Evolutionary conservation across 139 green algal species (phyloP).

Genomic region (Limnomonas spitsbergensis): DNA sequence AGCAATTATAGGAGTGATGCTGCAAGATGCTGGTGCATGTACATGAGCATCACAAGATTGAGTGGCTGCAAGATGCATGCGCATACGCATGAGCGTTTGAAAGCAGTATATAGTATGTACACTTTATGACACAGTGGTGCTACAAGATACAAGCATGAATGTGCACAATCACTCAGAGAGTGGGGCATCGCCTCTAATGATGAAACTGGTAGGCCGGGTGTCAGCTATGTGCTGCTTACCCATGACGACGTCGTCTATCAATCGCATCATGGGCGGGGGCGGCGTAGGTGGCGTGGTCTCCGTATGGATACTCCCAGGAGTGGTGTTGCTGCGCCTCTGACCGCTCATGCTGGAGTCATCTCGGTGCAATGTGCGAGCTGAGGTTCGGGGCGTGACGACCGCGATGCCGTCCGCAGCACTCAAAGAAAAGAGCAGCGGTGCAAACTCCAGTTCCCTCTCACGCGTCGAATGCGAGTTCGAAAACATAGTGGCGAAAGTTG

Average conservation of each 20-base stretch:
- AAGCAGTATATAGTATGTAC: too few species aligned
- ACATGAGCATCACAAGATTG: too few species aligned
- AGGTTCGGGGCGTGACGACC: slow-evolving; percentile 22
- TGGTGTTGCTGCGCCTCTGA: slow-evolving; percentile 24
- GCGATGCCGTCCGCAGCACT: slow-evolving; percentile 16
- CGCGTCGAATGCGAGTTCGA: neutral
- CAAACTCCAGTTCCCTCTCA: slow-evolving; percentile 38
- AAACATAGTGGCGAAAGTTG: neutral
- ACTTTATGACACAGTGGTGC: too few species aligned
- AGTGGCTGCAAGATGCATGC: too few species aligned
- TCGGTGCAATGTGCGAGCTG: neutral
- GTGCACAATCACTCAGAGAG: neutral
- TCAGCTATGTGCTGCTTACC: slow-evolving; percentile 18
- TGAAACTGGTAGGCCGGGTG: neutral
- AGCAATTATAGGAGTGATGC: too few species aligned
- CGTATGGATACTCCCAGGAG: slow-evolving; percentile 33
- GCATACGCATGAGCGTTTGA: too few species aligned
- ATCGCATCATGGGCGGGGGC: slow-evolving; percentile 20
- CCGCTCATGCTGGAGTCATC: slow-evolving; percentile 26
- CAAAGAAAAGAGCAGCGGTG: slow-evolving; percentile 39
- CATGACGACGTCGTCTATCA: slow-evolving; percentile 42
- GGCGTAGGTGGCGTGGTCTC: slow-evolving; percentile 29
- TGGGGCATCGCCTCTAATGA: neutral
- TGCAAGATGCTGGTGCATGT: too few species aligned
- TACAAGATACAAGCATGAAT: neutral